phyloP scores from a whole-genome alignment of 164 flowering plant genomes.

The Sedum album region DNA sequence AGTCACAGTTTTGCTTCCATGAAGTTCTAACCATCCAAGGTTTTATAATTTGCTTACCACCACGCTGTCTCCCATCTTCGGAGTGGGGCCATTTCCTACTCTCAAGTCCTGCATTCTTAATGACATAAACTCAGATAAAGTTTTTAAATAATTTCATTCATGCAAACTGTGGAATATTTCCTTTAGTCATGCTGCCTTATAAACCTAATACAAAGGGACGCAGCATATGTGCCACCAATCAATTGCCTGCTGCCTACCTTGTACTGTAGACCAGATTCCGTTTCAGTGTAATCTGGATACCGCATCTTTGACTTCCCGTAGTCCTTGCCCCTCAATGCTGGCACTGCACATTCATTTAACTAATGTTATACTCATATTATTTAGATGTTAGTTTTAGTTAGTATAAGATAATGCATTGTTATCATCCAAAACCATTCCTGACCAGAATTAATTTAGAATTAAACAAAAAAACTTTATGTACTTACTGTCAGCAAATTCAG shows the following conservation, averaged over 20 bases:
- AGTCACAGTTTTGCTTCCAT: too few relatives aligned
- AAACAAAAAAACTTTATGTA: conserved; percentile 7
- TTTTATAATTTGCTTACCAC: conserved; percentile 78
- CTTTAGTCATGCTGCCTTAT: conserved; percentile 13
- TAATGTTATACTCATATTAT: not conserved
- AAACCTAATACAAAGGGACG: not conserved
- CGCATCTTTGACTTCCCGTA: conserved; percentile 86
- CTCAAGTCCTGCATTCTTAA: conserved; percentile 70
- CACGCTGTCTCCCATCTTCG: conserved; percentile 81
- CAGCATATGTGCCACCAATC: too few relatives aligned
- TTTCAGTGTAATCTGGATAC: conserved; percentile 72
- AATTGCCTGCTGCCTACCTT: too few relatives aligned
- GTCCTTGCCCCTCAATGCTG: conserved; percentile 85
- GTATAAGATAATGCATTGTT: too few relatives aligned
- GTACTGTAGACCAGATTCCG: conserved; percentile 16
- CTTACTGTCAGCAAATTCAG: conserved; percentile 78
- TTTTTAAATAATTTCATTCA: not conserved
- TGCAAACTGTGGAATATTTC: not conserved
- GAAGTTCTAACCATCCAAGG: too few relatives aligned
- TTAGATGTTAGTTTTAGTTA: too few relatives aligned
- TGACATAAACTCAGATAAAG: conserved; percentile 3
- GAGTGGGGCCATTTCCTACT: conserved; percentile 59
- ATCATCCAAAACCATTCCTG: too few relatives aligned
- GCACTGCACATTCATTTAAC: conserved; percentile 42
- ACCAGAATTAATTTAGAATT: too few relatives aligned